A percentile compares a stretch with the other conserved stretches of the same genome.
These are phyloP conservation scores for Raphanus hybrid DNA, from an alignment of 441 rosid species.

Conservation along the genomic window DNA sequence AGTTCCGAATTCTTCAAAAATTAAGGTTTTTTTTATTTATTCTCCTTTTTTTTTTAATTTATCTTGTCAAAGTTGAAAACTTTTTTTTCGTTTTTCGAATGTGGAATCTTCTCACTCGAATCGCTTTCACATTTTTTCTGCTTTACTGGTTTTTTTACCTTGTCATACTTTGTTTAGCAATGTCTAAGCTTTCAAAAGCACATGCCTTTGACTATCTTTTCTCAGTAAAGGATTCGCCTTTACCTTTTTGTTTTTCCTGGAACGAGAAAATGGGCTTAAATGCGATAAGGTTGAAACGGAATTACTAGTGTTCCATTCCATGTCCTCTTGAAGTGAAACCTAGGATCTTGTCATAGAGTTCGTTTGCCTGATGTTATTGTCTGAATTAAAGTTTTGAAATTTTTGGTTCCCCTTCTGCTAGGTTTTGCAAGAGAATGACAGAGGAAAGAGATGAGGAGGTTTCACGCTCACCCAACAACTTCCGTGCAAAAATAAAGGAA, in stretches of 20 bases:
- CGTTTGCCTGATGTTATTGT: conserved; percentile 13
- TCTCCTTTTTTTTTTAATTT: not conserved
- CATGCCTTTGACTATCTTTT: conserved; percentile 35
- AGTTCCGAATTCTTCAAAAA: not conserved
- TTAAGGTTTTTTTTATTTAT: not conserved
- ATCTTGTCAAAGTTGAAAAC: conserved; percentile 30
- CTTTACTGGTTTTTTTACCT: conserved; percentile 1
- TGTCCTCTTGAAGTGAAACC: conserved; percentile 30
- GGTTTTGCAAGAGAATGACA: conserved; percentile 47
- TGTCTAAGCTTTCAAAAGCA: conserved; percentile 25
- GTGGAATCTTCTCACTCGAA: conserved; percentile 19
- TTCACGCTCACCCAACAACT: conserved; percentile 38
- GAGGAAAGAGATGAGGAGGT: not conserved
- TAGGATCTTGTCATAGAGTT: conserved; percentile 30
- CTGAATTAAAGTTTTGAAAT: conserved; percentile 46
- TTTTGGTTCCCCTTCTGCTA: not conserved
- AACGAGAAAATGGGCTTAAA: conserved; percentile 19
- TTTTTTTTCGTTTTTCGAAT: conserved; percentile 29
- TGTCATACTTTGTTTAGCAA: conserved; percentile 4
- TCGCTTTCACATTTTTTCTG: conserved; percentile 23
- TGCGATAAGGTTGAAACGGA: conserved; percentile 39
- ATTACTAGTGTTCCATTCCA: no score
- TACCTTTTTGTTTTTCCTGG: not conserved
- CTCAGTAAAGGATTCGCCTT: conserved; percentile 34
- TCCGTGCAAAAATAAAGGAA: conserved; percentile 58